phyloP scores from a whole-genome alignment of 2,329 filamentous ascomycete genomes.

The Plenodomus tracheiphilus region DNA sequence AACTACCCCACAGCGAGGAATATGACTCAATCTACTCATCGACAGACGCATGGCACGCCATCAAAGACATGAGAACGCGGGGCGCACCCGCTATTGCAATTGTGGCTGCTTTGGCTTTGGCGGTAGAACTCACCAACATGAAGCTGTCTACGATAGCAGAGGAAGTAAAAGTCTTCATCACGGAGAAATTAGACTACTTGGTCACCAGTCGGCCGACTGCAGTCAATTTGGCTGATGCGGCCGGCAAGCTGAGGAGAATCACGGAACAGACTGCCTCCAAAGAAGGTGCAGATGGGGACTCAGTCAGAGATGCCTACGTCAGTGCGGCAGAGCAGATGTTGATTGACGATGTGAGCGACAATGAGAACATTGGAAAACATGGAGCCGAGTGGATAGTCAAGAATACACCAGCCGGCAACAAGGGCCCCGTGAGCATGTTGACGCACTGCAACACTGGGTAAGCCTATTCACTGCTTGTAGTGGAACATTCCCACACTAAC shows the following conservation, averaged over 20 bases:
- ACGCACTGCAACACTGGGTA: conserved; percentile 98
- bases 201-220: conserved; percentile 89
- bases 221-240: conserved; percentile 91
- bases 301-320: conserved; percentile 72
- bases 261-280: conserved; percentile 57
- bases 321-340: conserved; percentile 83
- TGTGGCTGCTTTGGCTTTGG: conserved; percentile 87
- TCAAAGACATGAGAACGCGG: conserved; percentile 76
- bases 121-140: conserved; percentile 74
- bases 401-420: conserved; percentile 57
- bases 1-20: conserved; percentile 76
- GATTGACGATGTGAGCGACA: conserved; percentile 82
- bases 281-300: conserved; percentile 50
- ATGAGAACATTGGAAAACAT: conserved; percentile 79
- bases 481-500: conserved; percentile 22
- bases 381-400: conserved; percentile 81
- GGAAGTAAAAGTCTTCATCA: conserved; percentile 69
- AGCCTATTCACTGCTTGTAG: conserved; percentile 2
- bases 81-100: conserved; percentile 96
- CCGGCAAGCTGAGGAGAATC: conserved; percentile 72
- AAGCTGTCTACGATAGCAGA: conserved; percentile 58
- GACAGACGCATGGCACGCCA: conserved; percentile 79
- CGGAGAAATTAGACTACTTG: conserved; percentile 79
- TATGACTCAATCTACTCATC: conserved; percentile 73
- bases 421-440: conserved; percentile 72